A percentile compares a stretch with the other conserved stretches of the same genome.
phyloP scores from a whole-genome alignment of 345 rosid species.

The Camelina laxa region DNA sequence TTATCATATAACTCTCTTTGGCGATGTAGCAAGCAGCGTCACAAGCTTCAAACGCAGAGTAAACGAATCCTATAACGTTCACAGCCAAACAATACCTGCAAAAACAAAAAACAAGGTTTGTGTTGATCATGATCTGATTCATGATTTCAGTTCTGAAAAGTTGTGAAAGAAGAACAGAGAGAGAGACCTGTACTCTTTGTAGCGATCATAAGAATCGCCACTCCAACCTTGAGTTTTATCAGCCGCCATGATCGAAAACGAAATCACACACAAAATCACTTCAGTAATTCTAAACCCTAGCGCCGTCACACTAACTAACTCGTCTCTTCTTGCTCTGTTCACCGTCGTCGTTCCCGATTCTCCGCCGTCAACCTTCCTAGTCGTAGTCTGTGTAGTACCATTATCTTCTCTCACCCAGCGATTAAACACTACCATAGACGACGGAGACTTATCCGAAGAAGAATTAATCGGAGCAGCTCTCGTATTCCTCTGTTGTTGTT shows the following conservation, averaged over 20 bases:
- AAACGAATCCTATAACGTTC: conserved; percentile 75
- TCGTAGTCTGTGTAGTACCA: conserved; percentile 30
- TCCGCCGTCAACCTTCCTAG: conserved; percentile 45
- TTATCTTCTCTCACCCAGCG: conserved; percentile 54
- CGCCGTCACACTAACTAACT: conserved; percentile 49
- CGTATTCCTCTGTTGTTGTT: conserved; percentile 21
- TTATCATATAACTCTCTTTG: conserved; percentile 56
- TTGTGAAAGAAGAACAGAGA: not conserved
- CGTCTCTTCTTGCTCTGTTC: conserved; percentile 52
- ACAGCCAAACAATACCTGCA: conserved; percentile 83
- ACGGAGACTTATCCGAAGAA: conserved; percentile 32
- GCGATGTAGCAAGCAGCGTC: conserved; percentile 61
- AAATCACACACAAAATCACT: conserved; percentile 75
- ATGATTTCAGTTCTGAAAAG: not conserved
- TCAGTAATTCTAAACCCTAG: conserved; percentile 73
- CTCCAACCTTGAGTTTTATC: conserved; percentile 98
- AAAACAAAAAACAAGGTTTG: not conserved
- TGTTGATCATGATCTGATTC: not conserved
- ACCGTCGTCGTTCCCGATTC: conserved; percentile 28
- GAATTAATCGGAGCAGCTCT: conserved; percentile 24
- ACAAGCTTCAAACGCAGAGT: conserved; percentile 76
- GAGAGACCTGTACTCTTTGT: conserved; percentile 81
- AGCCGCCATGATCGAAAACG: conserved; percentile 96
- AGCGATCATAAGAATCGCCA: conserved; percentile 95
- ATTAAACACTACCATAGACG: conserved; percentile 47